phyloP scores from a whole-genome alignment of 106 monocot genomes.

The Gastrodia elata region DNA sequence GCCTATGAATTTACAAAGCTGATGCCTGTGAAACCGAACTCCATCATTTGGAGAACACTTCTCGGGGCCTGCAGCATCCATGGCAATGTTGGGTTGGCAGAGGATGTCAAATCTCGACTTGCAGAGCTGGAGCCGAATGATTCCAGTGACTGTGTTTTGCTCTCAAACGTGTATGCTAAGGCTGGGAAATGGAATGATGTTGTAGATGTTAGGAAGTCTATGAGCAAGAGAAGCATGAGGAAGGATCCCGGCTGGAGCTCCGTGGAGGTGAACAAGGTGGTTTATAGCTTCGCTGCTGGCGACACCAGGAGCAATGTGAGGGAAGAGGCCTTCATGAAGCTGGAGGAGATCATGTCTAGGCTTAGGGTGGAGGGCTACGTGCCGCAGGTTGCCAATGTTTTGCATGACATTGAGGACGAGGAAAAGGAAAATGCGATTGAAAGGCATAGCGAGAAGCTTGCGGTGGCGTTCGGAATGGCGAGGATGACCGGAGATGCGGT shows the following conservation, averaged over 20 bases:
- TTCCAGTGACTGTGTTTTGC: conserved; percentile 34
- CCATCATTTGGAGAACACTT: conserved; percentile 56
- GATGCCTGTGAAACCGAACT: conserved; percentile 49
- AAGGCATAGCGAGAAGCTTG: conserved; percentile 62
- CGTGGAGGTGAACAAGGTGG: conserved; percentile 33
- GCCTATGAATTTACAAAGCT: conserved; percentile 33
- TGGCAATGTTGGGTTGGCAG: conserved; percentile 36
- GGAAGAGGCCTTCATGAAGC: conserved; percentile 28
- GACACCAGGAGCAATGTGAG: conserved; percentile 9
- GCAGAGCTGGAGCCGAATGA: conserved; percentile 46
- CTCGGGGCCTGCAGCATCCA: conserved; percentile 75
- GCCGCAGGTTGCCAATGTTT: conserved; percentile 26
- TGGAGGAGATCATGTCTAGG: conserved; percentile 32
- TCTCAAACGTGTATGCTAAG: conserved; percentile 49
- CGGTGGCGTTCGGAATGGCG: conserved; percentile 49
- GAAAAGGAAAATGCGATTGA: conserved; percentile 36
- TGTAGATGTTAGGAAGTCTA: conserved; percentile 24
- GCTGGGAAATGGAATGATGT: conserved; percentile 54
- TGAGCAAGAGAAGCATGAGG: conserved; percentile 29
- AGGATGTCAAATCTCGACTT: conserved; percentile 31
- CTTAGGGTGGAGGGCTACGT: conserved; percentile 30
- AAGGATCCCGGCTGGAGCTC: conserved; percentile 68
- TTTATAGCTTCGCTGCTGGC: conserved; percentile 32
- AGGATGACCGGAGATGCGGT: conserved; percentile 9
- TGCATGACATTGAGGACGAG: conserved; percentile 55